Conservation (phyloP, 345 rosid species). For the Capsella bursapastoris region DNA sequence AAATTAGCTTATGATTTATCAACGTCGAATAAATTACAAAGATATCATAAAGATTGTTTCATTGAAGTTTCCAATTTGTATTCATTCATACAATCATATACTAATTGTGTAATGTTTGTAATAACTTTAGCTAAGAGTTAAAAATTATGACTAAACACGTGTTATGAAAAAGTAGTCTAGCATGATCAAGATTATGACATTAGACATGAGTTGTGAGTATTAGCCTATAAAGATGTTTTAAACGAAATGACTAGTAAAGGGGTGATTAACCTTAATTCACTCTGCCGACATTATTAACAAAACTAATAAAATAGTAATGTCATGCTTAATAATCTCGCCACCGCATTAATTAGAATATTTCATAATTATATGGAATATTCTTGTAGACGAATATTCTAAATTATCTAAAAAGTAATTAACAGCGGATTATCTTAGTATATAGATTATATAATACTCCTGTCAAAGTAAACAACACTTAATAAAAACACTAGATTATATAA, state of each 20-base stretch:
- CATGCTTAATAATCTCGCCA: constrained; percentile 28
- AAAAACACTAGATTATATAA: neutral
- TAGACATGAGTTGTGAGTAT: constrained; percentile 1
- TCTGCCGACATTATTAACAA: constrained; percentile 30
- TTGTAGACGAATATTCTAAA: constrained; percentile 7
- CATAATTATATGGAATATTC: constrained; percentile 15
- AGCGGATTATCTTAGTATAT: neutral
- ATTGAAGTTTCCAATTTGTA: constrained; percentile 23
- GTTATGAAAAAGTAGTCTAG: neutral
- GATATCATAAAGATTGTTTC: constrained; percentile 22
- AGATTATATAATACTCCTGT: neutral
- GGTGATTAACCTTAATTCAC: constrained; percentile 36
- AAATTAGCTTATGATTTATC: neutral
- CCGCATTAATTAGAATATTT: neutral
- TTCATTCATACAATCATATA: neutral
- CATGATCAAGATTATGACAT: neutral
- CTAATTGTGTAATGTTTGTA: neutral
- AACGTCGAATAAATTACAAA: constrained; percentile 1
- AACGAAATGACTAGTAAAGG: constrained; percentile 22
- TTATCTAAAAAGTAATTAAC: neutral
- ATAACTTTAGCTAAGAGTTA: neutral
- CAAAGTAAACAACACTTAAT: neutral
- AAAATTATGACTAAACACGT: neutral
- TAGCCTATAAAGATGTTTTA: constrained; percentile 7
- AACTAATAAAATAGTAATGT: neutral